These are phyloP conservation scores for Mimosa bimucronata DNA, from an alignment of 306 rosid genomes.

Conservation along the genomic window DNA sequence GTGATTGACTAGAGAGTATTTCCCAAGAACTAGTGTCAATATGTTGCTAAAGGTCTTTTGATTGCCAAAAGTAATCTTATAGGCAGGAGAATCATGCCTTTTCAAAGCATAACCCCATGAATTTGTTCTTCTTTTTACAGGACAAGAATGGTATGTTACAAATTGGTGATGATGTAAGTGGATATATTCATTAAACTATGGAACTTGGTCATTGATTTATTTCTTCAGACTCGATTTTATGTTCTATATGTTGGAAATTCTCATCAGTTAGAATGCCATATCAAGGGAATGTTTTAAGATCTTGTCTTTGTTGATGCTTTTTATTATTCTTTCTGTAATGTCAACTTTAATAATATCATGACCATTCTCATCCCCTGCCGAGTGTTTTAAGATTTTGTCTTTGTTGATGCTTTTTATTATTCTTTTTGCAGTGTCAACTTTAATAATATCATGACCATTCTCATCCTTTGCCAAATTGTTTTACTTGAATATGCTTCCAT, in stretches of 20 bases:
- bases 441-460: constrained; percentile 9
- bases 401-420: background rate
- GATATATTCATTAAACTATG: constrained; percentile 10
- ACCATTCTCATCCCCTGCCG: constrained; percentile 7
- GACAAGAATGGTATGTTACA: constrained; percentile 68
- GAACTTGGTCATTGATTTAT: constrained; percentile 6
- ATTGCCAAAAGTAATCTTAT: background rate
- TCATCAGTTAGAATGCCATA: background rate
- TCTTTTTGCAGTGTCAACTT: constrained; percentile 13
- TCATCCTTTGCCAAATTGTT: background rate
- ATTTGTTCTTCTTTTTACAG: constrained; percentile 56
- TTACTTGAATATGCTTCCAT: constrained; percentile 3
- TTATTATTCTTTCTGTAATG: background rate
- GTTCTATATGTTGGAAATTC: background rate
- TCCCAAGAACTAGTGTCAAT: constrained; percentile 13
- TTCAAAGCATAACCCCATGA: constrained; percentile 22
- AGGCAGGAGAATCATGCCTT: constrained; percentile 17
- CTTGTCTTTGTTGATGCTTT: constrained; percentile 14
- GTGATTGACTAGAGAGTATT: constrained; percentile 26
- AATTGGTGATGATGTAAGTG: constrained; percentile 92
- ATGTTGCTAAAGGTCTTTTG: constrained; percentile 6
- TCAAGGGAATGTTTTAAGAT: constrained; percentile 4
- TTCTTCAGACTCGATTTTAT: constrained; percentile 18
- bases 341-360: constrained; percentile 17
- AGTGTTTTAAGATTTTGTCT: too few relatives aligned